Evolutionary conservation across 345 rosid species (phyloP).

Genomic region (Populus deltoides): DNA sequence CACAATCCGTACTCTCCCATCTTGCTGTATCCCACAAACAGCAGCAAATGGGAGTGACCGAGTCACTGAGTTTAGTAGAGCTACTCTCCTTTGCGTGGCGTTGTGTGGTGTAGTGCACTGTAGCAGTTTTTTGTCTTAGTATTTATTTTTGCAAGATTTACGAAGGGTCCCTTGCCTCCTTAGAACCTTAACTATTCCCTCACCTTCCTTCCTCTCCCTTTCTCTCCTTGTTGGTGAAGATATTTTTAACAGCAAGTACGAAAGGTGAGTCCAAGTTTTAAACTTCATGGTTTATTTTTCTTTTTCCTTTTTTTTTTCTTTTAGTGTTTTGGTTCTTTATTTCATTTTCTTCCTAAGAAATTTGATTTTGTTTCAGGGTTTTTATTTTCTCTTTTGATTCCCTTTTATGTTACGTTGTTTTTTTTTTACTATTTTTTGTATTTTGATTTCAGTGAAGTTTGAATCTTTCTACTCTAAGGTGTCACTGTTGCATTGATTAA

Average conservation of each 20-base stretch:
- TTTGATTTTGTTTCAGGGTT: constrained; percentile 3
- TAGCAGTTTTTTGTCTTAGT: background rate
- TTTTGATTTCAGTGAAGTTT: constrained; percentile 14
- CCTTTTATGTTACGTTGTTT: background rate
- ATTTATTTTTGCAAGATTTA: background rate
- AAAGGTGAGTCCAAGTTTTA: constrained; percentile 1
- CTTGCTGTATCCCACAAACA: constrained; percentile 3
- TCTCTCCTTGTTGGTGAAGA: background rate
- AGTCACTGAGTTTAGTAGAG: background rate
- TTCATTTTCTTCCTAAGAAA: background rate
- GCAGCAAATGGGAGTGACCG: constrained; percentile 4
- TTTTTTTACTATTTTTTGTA: background rate
- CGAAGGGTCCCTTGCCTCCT: background rate
- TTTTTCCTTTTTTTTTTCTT: background rate
- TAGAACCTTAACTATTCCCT: background rate
- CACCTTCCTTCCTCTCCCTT: background rate
- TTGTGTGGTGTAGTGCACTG: background rate
- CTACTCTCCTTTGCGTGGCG: background rate
- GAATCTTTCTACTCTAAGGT: constrained; percentile 11
- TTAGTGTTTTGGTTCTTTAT: background rate
- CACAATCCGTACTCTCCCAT: background rate
- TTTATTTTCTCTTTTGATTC: background rate
- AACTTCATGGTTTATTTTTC: background rate
- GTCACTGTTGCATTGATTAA: constrained; percentile 49
- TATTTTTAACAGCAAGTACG: background rate